phyloP scores from a whole-genome alignment of 1,139 yeast species.

The Lodderomyces beijingensis region DNA sequence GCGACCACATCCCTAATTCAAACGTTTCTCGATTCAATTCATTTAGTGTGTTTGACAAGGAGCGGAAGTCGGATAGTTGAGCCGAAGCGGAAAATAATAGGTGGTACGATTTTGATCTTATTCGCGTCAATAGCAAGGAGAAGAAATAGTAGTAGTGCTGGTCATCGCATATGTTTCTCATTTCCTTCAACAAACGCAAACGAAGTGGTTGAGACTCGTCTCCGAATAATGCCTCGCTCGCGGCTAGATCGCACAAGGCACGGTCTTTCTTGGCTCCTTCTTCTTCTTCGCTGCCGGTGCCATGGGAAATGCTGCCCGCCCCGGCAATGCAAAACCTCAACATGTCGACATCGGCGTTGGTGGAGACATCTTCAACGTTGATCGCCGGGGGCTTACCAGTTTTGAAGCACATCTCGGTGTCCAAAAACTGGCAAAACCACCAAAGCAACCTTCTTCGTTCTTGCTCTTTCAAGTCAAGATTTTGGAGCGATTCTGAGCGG shows the following conservation, averaged over 20 bases:
- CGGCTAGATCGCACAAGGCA: conserved; percentile 1
- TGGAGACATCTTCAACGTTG: conserved; percentile 46
- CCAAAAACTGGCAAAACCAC: conserved; percentile 54
- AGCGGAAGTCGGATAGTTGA: conserved; percentile 15
- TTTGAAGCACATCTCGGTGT: conserved; percentile 51
- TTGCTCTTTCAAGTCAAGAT: conserved; percentile 35
- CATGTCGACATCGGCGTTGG: conserved; percentile 16
- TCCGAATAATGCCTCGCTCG: conserved; percentile 2
- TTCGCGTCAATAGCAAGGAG: conserved; percentile 20
- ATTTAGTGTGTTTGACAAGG: conserved; percentile 16
- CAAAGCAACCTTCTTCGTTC: conserved; percentile 42
- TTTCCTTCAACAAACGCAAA: conserved; percentile 3
- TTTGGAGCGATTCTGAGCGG: conserved; percentile 45
- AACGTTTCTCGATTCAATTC: conserved; percentile 20
- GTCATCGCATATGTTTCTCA: conserved; percentile 1
- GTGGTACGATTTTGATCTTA: conserved; percentile 27
- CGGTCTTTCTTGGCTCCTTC: not conserved
- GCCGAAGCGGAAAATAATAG: conserved; percentile 27
- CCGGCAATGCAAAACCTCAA: conserved; percentile 6
- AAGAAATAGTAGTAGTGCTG: conserved; percentile 12
- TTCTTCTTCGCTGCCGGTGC: not conserved
- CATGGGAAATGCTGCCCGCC: not conserved
- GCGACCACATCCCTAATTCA: conserved; percentile 14
- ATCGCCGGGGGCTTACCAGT: conserved; percentile 60
- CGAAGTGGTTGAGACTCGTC: conserved; percentile 5